Conservation (phyloP, 225 moss, liverwort and hornwort species). For the Marchantia polymorpha region DNA sequence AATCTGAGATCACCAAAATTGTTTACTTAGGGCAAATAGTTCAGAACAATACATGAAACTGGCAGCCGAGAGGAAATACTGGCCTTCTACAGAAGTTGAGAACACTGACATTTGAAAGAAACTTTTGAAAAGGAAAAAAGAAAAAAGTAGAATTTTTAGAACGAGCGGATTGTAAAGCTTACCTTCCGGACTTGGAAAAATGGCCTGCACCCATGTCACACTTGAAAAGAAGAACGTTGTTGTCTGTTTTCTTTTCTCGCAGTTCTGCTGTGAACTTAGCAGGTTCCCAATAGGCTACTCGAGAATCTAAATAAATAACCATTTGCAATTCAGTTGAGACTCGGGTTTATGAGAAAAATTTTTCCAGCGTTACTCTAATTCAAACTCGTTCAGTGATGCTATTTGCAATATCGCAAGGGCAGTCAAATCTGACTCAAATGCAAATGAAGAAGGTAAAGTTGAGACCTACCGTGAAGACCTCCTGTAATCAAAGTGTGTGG, state of each 20-base stretch:
- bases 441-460: not conserved
- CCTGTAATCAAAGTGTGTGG: conserved; percentile 83
- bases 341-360: not conserved
- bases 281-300: conserved; percentile 97
- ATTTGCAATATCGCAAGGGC: not conserved
- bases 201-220: conserved; percentile 97
- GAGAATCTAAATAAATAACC: conserved; percentile 49
- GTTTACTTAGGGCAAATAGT: not conserved
- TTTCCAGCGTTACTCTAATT: not conserved
- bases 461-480: conserved; percentile 75
- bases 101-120: not conserved
- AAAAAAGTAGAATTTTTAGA: not conserved
- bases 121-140: not conserved
- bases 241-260: conserved; percentile 72
- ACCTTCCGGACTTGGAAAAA: conserved; percentile 94
- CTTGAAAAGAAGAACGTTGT: conserved; percentile 79
- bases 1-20: conserved; percentile 22
- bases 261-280: conserved; percentile 86
- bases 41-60: not conserved
- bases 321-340: not conserved
- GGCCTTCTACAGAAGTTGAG: not conserved
- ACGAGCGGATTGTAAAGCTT: not conserved
- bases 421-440: not conserved
- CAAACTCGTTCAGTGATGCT: not conserved
- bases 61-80: not conserved